Percentiles rank a stretch among this genome's conserved stretches.
Conservation (phyloP, 129 eudicot species). For the Artemisia annua region DNA sequence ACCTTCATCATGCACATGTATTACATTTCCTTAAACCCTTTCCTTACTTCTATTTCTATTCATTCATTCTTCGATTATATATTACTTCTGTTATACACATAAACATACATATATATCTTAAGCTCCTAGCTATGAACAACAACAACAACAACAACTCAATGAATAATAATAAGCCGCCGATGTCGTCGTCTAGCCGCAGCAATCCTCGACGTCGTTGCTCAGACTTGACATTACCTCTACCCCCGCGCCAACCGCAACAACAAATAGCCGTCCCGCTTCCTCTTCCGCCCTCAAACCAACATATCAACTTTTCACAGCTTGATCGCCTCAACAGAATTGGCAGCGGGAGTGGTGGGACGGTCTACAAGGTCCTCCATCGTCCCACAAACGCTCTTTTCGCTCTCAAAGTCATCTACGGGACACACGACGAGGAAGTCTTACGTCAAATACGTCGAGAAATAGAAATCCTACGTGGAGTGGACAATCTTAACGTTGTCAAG, state of each 20-base stretch:
- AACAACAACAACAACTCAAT: no score
- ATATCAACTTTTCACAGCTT: constrained; percentile 50
- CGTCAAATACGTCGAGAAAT: constrained; percentile 78
- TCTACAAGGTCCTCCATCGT: constrained; percentile 73
- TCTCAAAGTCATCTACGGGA: constrained; percentile 69
- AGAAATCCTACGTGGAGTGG: constrained; percentile 78
- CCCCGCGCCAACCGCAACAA: constrained; percentile 48
- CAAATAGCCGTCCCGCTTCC: constrained; percentile 51
- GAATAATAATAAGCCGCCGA: no score
- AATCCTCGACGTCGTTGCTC: constrained; percentile 55
- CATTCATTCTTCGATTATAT: no score
- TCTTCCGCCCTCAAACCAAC: constrained; percentile 38
- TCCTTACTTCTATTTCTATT: no score
- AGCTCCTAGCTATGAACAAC: no score
- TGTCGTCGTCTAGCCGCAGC: no score
- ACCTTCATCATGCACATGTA: no score
- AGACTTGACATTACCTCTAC: constrained; percentile 62
- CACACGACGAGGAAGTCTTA: constrained; percentile 69
- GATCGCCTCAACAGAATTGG: constrained; percentile 70
- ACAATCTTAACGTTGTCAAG: constrained; percentile 62
- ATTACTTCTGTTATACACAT: no score
- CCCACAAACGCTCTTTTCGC: constrained; percentile 57
- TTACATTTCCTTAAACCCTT: no score
- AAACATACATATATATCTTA: no score
- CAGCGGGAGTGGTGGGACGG: constrained; percentile 79